These are phyloP conservation scores for Encephalitozoon hellem DNA, from an alignment of 371 early-diverging fungal genomes.

Conservation along the genomic window DNA sequence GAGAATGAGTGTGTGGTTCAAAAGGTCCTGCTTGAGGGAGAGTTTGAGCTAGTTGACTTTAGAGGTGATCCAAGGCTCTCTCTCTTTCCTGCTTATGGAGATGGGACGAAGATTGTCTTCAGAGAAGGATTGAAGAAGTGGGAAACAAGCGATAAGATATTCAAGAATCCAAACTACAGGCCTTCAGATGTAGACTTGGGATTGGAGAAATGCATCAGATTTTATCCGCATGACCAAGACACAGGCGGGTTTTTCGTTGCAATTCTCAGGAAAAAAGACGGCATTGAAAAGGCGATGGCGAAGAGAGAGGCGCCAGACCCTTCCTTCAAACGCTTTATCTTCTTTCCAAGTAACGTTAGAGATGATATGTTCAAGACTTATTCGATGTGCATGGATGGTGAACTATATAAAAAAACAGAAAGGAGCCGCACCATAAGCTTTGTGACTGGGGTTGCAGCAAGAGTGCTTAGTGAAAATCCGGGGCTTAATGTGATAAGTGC, in stretches of 20 bases:
- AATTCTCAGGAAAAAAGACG: constrained; percentile 71
- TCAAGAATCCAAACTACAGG: constrained; percentile 61
- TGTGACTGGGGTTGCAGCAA: not conserved
- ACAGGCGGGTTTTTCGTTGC: constrained; percentile 98
- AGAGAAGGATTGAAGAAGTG: constrained; percentile 65
- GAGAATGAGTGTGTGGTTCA: constrained; percentile 61
- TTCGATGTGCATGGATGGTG: not conserved
- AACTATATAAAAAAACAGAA: not conserved
- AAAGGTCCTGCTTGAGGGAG: constrained; percentile 24
- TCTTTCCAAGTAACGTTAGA: not conserved
- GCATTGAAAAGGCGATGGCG: not conserved
- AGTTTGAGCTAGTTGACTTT: constrained; percentile 42
- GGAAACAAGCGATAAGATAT: constrained; percentile 56
- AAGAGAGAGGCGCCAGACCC: not conserved
- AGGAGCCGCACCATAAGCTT: not conserved
- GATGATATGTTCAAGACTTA: not conserved
- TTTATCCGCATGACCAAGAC: constrained; percentile 86
- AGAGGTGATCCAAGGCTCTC: not conserved
- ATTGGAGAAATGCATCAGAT: constrained; percentile 76
- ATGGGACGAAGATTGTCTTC: constrained; percentile 59
- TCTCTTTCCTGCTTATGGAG: not conserved
- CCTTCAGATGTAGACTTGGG: constrained; percentile 64
- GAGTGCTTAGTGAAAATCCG: constrained; percentile 18
- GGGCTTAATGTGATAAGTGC: constrained; percentile 27
- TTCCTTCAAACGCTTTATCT: not conserved